A percentile compares a stretch with the other conserved stretches of the same genome.
Conservation (phyloP, 2,329 filamentous ascomycete genomes). For the Talaromyces sp. region DNA sequence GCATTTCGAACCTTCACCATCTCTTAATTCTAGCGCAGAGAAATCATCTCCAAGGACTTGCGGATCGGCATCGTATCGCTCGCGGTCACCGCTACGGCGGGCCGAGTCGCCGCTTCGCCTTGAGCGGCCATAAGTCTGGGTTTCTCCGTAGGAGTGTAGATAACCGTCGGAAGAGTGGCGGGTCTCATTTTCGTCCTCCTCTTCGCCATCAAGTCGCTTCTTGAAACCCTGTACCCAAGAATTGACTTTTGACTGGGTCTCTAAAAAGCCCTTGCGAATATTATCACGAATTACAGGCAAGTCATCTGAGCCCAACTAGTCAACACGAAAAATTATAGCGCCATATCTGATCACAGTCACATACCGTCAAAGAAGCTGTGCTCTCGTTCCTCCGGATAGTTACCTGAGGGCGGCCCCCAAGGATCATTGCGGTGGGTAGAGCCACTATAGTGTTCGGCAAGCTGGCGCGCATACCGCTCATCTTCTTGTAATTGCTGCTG, state of each 20-base stretch:
- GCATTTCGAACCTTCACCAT: conserved; percentile 52
- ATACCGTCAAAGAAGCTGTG: conserved; percentile 82
- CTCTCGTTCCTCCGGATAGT: conserved; percentile 60
- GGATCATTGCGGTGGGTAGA: conserved; percentile 25
- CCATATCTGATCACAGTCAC: background rate
- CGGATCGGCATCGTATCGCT: conserved; percentile 91
- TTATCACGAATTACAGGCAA: conserved; percentile 90
- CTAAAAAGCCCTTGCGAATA: conserved; percentile 86
- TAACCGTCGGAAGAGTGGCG: conserved; percentile 33
- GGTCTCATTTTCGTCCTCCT: conserved; percentile 55
- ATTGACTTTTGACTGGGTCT: conserved; percentile 91
- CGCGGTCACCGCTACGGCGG: conserved; percentile 77
- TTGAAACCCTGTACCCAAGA: conserved; percentile 86
- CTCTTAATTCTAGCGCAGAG: conserved; percentile 58
- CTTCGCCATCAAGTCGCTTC: conserved; percentile 89
- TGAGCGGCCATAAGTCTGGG: conserved; percentile 41
- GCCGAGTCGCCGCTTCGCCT: conserved; percentile 59
- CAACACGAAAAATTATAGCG: background rate
- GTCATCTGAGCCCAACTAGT: conserved; percentile 58
- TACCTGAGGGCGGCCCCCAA: conserved; percentile 44
- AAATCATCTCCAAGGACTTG: conserved; percentile 89
- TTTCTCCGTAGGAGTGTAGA: conserved; percentile 29
- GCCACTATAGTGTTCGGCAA: conserved; percentile 81
- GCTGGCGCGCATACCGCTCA: conserved; percentile 84
- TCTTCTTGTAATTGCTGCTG: conserved; percentile 84